Conservation (phyloP, 2,329 filamentous ascomycete genomes). For the Westerdykella aurantiaca region DNA sequence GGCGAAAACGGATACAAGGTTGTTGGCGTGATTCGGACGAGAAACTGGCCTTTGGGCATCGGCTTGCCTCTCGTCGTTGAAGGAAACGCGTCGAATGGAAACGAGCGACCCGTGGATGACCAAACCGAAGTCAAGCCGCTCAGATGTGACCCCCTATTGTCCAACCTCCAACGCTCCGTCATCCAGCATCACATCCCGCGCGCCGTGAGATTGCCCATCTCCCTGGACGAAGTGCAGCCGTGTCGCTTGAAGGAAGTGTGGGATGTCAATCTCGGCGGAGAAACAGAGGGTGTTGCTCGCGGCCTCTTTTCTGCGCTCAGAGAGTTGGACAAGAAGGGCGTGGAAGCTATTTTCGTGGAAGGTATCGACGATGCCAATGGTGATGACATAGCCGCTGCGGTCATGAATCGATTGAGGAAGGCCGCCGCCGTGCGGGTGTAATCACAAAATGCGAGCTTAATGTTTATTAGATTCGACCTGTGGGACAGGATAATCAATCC, state of each 20-base stretch:
- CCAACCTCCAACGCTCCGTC: conserved; percentile 33
- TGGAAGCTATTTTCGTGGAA: conserved; percentile 84
- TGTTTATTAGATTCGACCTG: too few species aligned
- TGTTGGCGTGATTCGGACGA: conserved; percentile 40
- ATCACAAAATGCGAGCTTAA: not conserved
- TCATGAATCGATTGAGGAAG: conserved; percentile 49
- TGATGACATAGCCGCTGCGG: conserved; percentile 71
- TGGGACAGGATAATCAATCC: too few species aligned
- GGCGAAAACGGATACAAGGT: conserved; percentile 9
- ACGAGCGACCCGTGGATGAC: too few species aligned
- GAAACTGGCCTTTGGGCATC: conserved; percentile 19
- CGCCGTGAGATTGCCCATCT: conserved; percentile 6
- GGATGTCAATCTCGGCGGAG: conserved; percentile 67
- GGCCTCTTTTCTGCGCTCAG: conserved; percentile 82
- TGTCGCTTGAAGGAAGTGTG: conserved; percentile 39
- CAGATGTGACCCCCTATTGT: conserved; percentile 4
- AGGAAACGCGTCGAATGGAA: not conserved
- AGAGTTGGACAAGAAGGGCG: conserved; percentile 72
- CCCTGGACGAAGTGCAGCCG: too few species aligned
- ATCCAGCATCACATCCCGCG: conserved; percentile 31
- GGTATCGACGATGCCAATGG: conserved; percentile 65
- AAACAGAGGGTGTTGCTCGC: conserved; percentile 70
- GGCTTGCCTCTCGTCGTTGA: conserved; percentile 8
- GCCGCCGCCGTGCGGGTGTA: conserved; percentile 37
- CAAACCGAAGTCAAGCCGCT: not conserved